phyloP scores from a whole-genome alignment of 2,329 filamentous ascomycete species.

The Gremmenia infestans region DNA sequence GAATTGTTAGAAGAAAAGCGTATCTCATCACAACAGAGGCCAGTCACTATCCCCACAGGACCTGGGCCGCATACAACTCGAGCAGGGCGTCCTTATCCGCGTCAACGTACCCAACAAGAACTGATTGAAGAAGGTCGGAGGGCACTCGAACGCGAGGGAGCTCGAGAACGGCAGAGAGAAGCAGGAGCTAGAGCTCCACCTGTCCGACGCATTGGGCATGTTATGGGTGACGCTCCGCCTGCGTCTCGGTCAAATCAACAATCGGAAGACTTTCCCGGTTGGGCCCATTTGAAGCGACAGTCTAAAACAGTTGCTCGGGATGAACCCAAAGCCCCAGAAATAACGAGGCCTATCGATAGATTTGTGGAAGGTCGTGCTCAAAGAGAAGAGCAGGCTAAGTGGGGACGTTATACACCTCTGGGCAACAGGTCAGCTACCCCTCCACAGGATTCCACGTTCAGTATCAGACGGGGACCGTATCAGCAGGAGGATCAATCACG shows the following conservation, averaged over 20 bases:
- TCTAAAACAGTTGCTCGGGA: background rate
- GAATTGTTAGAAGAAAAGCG: slow-evolving; percentile 1
- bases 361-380: slow-evolving; percentile 20
- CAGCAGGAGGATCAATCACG: too few relatives aligned
- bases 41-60: slow-evolving; percentile 15
- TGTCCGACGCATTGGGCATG: slow-evolving; percentile 2
- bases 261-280: background rate
- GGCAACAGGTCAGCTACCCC: slow-evolving; percentile 1
- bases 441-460: background rate
- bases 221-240: slow-evolving; percentile 2
- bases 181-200: background rate
- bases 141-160: slow-evolving; percentile 3
- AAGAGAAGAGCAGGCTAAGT: slow-evolving; percentile 24
- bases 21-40: slow-evolving; percentile 9
- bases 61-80: slow-evolving; percentile 25
- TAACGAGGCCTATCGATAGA: background rate
- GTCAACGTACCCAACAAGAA: slow-evolving; percentile 4
- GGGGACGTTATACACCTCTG: slow-evolving; percentile 23
- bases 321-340: background rate
- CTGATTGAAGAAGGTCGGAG: slow-evolving; percentile 3
- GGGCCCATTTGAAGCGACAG: slow-evolving; percentile 18
- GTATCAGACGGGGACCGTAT: too few relatives aligned
- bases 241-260: background rate
- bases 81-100: slow-evolving; percentile 17
- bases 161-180: background rate